phyloP scores from a whole-genome alignment of 1,139 yeast species.

The Pichia sp. region DNA sequence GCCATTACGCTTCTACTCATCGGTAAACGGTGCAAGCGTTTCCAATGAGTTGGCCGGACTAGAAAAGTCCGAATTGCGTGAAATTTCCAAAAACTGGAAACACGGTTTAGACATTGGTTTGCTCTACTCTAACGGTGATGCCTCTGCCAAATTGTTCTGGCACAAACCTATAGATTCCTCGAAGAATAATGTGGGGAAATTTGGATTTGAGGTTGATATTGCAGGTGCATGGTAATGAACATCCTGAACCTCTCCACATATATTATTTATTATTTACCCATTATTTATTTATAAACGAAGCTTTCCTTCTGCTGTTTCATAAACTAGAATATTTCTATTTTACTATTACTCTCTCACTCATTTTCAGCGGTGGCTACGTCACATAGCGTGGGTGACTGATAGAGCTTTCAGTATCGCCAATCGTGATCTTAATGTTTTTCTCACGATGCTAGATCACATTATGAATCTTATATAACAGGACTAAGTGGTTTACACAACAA shows the following conservation, averaged over 20 bases:
- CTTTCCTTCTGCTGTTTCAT: neutral
- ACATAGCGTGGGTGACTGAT: too few species aligned
- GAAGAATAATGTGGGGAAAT: constrained; percentile 8
- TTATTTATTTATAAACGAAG: neutral
- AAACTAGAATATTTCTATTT: neutral
- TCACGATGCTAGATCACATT: too few species aligned
- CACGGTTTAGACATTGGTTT: constrained; percentile 20
- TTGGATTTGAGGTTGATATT: constrained; percentile 21
- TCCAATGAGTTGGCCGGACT: constrained; percentile 12
- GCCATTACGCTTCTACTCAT: constrained; percentile 41
- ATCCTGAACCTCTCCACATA: neutral
- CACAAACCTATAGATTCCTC: constrained; percentile 7
- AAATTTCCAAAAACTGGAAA: constrained; percentile 8
- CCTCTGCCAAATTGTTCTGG: constrained; percentile 17
- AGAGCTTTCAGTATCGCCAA: too few species aligned
- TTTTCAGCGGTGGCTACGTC: too few species aligned
- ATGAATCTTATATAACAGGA: too few species aligned
- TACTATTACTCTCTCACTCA: neutral
- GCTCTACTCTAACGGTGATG: constrained; percentile 14
- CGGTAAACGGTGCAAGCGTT: constrained; percentile 28
- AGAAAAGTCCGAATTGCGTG: neutral
- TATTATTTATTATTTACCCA: neutral
- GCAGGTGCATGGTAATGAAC: constrained; percentile 17
- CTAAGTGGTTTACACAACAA: too few species aligned
- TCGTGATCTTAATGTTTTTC: too few species aligned